A percentile compares a stretch with the other conserved stretches of the same genome.
phyloP scores from a whole-genome alignment of 768 basidiomycete genomes.

The Rhizopogon roseolus region DNA sequence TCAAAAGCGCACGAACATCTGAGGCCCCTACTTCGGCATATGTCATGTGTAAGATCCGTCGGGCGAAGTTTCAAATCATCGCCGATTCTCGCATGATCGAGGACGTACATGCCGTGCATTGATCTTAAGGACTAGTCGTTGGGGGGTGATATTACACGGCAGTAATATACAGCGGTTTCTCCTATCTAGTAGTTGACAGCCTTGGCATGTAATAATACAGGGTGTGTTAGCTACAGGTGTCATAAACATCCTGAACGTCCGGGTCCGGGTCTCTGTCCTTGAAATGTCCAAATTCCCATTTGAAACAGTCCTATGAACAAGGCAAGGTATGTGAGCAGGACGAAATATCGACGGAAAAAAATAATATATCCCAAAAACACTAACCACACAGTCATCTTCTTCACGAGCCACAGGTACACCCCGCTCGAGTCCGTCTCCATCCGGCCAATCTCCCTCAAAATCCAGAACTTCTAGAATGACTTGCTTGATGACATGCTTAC shows the following conservation, averaged over 20 bases:
- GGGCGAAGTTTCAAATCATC: neutral
- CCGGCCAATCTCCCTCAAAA: slow-evolving; percentile 37
- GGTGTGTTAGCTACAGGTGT: neutral
- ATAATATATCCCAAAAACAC: slow-evolving; percentile 11
- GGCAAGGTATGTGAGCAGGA: neutral
- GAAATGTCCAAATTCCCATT: slow-evolving; percentile 66
- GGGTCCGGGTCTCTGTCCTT: slow-evolving; percentile 16
- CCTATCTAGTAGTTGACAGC: no score
- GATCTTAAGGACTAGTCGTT: no score
- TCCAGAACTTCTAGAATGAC: slow-evolving; percentile 52
- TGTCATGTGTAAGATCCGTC: no score
- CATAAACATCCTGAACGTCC: neutral
- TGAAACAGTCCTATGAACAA: slow-evolving; percentile 62
- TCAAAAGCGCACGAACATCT: neutral
- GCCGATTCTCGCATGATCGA: neutral
- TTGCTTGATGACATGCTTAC: slow-evolving; percentile 50
- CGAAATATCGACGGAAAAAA: neutral
- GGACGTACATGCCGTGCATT: neutral
- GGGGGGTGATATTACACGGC: no score
- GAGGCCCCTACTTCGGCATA: neutral
- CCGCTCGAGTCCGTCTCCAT: slow-evolving; percentile 31
- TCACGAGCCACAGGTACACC: slow-evolving; percentile 54
- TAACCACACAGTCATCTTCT: slow-evolving; percentile 62
- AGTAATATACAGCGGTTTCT: neutral
- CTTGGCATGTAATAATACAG: slow-evolving; percentile 1